These are phyloP conservation scores for Pulveroboletus sp. DNA, from an alignment of 1,284 basidiomycete species.

Conservation along the genomic window DNA sequence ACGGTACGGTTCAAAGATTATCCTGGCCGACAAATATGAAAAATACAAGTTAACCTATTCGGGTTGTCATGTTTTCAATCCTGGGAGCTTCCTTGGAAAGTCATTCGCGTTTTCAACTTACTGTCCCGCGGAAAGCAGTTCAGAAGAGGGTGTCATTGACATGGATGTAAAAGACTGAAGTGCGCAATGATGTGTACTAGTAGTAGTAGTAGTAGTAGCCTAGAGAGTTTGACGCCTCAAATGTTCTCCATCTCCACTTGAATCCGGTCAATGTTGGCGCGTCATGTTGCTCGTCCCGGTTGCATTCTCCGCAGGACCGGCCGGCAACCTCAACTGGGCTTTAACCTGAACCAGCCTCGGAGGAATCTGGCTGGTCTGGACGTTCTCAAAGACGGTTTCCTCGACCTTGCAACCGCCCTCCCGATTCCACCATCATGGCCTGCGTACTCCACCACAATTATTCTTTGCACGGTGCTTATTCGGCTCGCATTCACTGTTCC, in stretches of 20 bases:
- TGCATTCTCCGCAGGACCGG: conserved; percentile 6
- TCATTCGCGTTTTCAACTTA: conserved; percentile 86
- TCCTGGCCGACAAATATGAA: conserved; percentile 97
- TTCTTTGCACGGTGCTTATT: conserved; percentile 65
- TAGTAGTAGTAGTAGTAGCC: neutral
- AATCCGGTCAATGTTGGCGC: conserved; percentile 23
- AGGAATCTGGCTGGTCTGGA: conserved; percentile 40
- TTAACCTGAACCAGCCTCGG: conserved; percentile 2
- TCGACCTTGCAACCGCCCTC: conserved; percentile 64
- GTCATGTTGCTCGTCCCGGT: conserved; percentile 13
- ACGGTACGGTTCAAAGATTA: conserved; percentile 50
- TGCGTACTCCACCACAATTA: conserved; percentile 73
- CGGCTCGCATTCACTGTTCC: conserved; percentile 70
- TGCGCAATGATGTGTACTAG: neutral
- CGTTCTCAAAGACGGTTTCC: conserved; percentile 45
- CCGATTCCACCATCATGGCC: conserved; percentile 65
- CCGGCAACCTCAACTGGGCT: conserved; percentile 2
- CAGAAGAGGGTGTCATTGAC: conserved; percentile 60
- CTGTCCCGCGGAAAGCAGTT: conserved; percentile 72
- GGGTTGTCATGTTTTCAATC: conserved; percentile 98
- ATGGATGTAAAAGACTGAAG: conserved; percentile 33
- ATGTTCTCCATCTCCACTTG: neutral
- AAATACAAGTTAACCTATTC: conserved; percentile 96
- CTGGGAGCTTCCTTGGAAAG: conserved; percentile 82
- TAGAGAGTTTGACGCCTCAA: neutral